Base-by-base conservation (phyloP, 768 basidiomycete genomes). In the Trametes cubensis region DNA sequence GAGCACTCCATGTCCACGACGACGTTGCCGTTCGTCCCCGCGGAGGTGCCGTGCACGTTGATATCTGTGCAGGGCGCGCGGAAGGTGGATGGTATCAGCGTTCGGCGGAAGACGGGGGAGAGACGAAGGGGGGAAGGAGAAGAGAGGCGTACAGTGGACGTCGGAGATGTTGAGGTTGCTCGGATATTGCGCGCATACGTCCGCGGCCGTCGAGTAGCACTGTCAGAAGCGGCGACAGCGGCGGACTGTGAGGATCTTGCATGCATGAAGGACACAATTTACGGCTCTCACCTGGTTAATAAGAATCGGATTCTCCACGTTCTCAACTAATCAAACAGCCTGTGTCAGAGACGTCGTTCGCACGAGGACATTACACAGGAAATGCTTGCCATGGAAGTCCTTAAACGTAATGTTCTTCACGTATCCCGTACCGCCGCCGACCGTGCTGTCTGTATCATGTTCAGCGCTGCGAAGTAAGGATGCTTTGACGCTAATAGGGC, bases 1-100 rank as follows among this genome's bases (percentile, higher is more conserved):
- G 78, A 78, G 59, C 81, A 82, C 61, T 80, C 73, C 11, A 82
- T 62, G 30, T 76, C 73, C 40, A 74, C 80, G 54, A 81, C 79
- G 6, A 79, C 75, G 30, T 66, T 55, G 21, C 78, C 76, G 30
- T 71, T 63, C 0, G 67, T 60, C 1, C 80, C 81, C 15, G 80
- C 80, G 0, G 80, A 79, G 6, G 71, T 78, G 4, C 81, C 81
- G 1, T 72, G 73, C 45, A 81, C 70, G 61, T 80, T 77, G 59
- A 76, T 72, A 66, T 73, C 72, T 78, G 52, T 34, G 42, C 25
- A 25, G 6, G 62, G 41, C 13, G 18, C 3, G n/a, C 34, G 18
- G 26, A 26, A 41, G 34, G 11, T 40, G 47, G 20, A 39, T 28
- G 26, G 39, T 17, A 50, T 13, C 38, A 23, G 38, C 26, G 20